phyloP scores from a whole-genome alignment of 768 basidiomycete species.

The Psilocybe azurescens region DNA sequence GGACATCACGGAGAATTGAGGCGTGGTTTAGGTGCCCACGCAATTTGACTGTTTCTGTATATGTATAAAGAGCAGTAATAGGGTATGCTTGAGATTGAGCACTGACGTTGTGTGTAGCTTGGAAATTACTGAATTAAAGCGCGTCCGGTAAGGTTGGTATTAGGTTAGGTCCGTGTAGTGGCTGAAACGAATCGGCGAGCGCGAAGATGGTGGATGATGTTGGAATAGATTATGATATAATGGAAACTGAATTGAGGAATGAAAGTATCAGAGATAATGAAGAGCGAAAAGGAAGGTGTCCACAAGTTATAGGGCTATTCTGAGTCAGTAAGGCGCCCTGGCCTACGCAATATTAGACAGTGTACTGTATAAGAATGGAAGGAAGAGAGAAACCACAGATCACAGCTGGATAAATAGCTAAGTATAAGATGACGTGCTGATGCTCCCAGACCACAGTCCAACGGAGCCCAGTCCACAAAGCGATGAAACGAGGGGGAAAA shows the following conservation, averaged over 20 bases:
- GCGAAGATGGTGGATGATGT: not conserved
- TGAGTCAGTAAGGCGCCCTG: not conserved
- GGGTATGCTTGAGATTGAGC: not conserved
- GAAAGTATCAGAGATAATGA: too few species aligned
- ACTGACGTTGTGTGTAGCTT: constrained; percentile 8
- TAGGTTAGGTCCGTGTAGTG: constrained; percentile 1
- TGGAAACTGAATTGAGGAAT: not conserved
- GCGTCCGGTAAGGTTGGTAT: not conserved
- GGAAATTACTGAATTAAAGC: constrained; percentile 4
- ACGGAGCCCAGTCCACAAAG: not conserved
- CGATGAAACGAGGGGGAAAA: not conserved
- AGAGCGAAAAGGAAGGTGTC: not conserved
- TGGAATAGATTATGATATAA: not conserved
- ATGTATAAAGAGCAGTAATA: not conserved
- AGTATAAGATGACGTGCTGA: not conserved
- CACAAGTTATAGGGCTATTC: not conserved
- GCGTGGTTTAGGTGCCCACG: constrained; percentile 10
- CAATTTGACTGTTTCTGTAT: constrained; percentile 13
- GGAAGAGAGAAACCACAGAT: not conserved
- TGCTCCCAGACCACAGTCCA: not conserved
- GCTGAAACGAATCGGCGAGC: constrained; percentile 1
- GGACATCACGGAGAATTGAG: not conserved
- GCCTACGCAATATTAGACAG: not conserved
- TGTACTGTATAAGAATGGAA: not conserved
- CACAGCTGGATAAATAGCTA: not conserved